A percentile compares a stretch with the other conserved stretches of the same genome.
phyloP scores from a whole-genome alignment of 257 asterid species.

The Solanum pinnatisectum region DNA sequence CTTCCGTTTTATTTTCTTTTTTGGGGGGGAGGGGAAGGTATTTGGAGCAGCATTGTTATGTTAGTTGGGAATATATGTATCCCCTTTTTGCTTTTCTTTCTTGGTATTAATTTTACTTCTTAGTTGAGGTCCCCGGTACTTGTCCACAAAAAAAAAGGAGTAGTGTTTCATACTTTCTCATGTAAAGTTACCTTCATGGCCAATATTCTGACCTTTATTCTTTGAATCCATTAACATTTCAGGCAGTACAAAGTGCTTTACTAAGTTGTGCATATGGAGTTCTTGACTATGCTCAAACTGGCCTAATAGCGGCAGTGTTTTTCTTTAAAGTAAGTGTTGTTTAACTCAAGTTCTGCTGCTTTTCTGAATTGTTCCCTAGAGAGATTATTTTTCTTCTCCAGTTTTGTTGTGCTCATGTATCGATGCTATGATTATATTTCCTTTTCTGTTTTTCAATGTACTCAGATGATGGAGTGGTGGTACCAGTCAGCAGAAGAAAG shows the following conservation, averaged over 20 bases:
- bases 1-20: neutral
- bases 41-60: neutral
- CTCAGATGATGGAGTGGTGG: constrained; percentile 99
- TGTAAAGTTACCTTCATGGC: neutral
- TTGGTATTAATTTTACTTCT: neutral
- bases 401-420: neutral
- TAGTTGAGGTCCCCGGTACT: neutral
- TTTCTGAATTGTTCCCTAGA: neutral
- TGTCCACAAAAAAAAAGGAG: neutral
- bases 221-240: constrained; percentile 19
- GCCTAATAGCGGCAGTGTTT: constrained; percentile 95
- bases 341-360: neutral
- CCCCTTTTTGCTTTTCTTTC: neutral
- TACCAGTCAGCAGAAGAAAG: constrained; percentile 98
- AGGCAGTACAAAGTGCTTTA: constrained; percentile 80
- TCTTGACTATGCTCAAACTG: constrained; percentile 98
- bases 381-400: neutral
- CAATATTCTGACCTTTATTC: neutral
- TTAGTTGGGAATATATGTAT: neutral
- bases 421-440: neutral
- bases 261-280: constrained; percentile 71
- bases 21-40: neutral
- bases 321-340: constrained; percentile 72
- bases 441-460: neutral
- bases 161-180: neutral